Conservation (phyloP, 345 rosid species). For the Gossypium raimondii region DNA sequence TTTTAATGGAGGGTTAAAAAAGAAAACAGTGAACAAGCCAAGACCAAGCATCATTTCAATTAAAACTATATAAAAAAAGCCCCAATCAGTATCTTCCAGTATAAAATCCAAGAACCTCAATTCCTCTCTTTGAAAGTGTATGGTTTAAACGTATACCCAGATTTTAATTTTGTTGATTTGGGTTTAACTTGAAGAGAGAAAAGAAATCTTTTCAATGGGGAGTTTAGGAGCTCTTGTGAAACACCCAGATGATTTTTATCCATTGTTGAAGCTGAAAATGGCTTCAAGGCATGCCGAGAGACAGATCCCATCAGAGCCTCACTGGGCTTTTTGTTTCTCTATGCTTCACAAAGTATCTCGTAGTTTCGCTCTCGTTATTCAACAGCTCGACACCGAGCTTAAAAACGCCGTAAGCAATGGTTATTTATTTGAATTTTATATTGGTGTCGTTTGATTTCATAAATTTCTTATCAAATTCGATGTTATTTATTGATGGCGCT, state of each 20-base stretch:
- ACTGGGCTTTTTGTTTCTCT: constrained; percentile 85
- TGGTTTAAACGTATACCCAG: constrained; percentile 3
- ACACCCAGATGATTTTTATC: constrained; percentile 78
- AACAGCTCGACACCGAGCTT: constrained; percentile 73
- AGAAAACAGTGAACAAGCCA: background rate
- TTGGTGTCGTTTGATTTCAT: background rate
- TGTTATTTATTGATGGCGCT: background rate
- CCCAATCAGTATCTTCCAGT: no score
- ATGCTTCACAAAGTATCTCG: constrained; percentile 93
- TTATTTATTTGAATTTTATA: background rate
- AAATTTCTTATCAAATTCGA: background rate
- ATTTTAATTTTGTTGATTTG: background rate
- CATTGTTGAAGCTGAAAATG: constrained; percentile 73
- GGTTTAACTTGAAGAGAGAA: constrained; percentile 7
- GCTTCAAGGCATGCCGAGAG: constrained; percentile 66
- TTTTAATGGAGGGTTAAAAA: no score
- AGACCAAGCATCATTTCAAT: background rate
- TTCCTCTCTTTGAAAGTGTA: background rate
- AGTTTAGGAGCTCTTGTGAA: constrained; percentile 59
- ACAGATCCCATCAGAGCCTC: constrained; percentile 88
- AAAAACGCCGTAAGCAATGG: constrained; percentile 69
- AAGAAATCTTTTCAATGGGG: constrained; percentile 42
- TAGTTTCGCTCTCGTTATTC: constrained; percentile 82
- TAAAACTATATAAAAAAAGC: background rate
- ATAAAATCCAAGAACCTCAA: background rate